A percentile compares a stretch with the other conserved stretches of the same genome.
Evolutionary conservation across 192 early-diverging fungal genomes (phyloP).

Genomic region (Coemansia sp.): DNA sequence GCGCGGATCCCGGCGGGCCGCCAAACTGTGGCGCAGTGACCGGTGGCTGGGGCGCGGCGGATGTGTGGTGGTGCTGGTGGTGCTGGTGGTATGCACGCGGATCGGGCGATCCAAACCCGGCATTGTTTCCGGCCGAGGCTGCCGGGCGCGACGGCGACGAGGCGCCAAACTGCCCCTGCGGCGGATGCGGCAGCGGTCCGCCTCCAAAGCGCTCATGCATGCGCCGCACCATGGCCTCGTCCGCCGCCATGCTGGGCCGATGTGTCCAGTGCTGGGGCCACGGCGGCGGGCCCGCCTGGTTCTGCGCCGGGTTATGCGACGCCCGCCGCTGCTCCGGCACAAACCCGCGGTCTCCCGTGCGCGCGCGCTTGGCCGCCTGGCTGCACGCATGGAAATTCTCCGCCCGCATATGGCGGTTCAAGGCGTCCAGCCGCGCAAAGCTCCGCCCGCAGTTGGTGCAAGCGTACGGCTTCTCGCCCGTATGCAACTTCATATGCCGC

Average conservation of each 20-base stretch:
- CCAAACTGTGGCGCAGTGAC: no score
- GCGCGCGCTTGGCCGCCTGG: slow-evolving; percentile 51
- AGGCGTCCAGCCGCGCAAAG: slow-evolving; percentile 77
- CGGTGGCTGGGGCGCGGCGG: no score
- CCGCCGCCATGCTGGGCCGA: slow-evolving; percentile 47
- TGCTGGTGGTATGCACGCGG: no score
- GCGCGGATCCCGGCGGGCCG: no score
- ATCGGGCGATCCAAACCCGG: no score
- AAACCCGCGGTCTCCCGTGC: slow-evolving; percentile 16
- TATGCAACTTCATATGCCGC: slow-evolving; percentile 75
- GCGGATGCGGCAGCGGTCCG: slow-evolving; percentile 3
- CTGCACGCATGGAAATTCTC: slow-evolving; percentile 55
- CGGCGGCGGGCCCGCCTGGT: background rate
- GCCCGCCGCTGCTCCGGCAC: slow-evolving; percentile 34
- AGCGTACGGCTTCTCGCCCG: slow-evolving; percentile 68
- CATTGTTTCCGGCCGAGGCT: no score
- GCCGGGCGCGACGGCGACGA: background rate
- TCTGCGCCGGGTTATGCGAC: slow-evolving; percentile 15
- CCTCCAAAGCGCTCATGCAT: slow-evolving; percentile 47
- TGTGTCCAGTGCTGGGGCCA: slow-evolving; percentile 47
- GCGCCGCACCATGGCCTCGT: slow-evolving; percentile 46
- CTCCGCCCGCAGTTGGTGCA: slow-evolving; percentile 70
- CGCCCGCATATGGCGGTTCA: slow-evolving; percentile 65
- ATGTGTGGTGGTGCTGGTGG: no score
- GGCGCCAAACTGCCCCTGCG: background rate